phyloP scores from a whole-genome alignment of 345 rosid genomes.

The Atalantia buxifolia region DNA sequence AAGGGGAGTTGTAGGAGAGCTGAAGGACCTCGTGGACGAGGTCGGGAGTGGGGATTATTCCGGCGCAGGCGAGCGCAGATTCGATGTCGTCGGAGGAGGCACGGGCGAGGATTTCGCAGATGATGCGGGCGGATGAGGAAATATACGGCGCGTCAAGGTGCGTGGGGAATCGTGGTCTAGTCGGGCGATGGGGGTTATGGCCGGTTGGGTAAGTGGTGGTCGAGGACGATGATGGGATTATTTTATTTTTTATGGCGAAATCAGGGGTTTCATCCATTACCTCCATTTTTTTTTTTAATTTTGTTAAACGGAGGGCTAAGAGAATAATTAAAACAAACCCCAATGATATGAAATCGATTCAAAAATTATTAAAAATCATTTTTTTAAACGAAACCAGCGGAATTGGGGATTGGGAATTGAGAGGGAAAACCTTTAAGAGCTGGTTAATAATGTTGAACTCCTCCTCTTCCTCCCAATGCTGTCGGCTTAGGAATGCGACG shows the following conservation, averaged over 20 bases:
- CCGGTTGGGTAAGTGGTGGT: not conserved
- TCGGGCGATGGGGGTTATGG: not conserved
- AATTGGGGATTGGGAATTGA: no score
- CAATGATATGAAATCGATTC: not conserved
- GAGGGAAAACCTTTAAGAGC: no score
- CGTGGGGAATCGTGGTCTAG: slow-evolving; percentile 17
- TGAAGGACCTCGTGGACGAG: slow-evolving; percentile 43
- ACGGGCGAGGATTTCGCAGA: slow-evolving; percentile 33
- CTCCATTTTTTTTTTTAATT: not conserved
- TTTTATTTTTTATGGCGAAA: not conserved
- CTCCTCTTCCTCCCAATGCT: no score
- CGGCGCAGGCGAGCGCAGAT: slow-evolving; percentile 32
- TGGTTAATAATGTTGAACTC: no score
- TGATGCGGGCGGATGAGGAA: slow-evolving; percentile 28
- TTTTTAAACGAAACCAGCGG: no score
- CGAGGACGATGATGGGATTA: slow-evolving; percentile 9
- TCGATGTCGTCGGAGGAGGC: slow-evolving; percentile 33
- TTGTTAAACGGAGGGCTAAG: not conserved
- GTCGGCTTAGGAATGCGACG: no score
- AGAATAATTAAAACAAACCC: not conserved
- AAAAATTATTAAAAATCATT: no score
- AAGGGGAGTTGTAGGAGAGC: slow-evolving; percentile 33
- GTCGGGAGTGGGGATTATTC: slow-evolving; percentile 30
- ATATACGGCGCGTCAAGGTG: slow-evolving; percentile 24
- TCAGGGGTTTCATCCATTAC: slow-evolving; percentile 1